phyloP scores from a whole-genome alignment of 106 monocot genomes.

The Acorus gramineus region DNA sequence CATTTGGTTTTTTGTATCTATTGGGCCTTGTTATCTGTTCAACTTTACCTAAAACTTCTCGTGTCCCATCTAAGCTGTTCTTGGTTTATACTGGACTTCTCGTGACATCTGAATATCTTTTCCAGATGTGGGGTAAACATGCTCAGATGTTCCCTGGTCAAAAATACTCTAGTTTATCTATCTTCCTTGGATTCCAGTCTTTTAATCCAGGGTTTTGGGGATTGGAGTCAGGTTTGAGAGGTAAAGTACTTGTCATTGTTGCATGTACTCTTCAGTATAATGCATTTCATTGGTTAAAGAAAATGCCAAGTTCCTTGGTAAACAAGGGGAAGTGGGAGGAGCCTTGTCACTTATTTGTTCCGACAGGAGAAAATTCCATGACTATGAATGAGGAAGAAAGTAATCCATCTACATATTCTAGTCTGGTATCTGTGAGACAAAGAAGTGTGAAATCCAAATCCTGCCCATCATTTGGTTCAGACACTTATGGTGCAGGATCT shows the following conservation, averaged over 20 bases:
- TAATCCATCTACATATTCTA: slow-evolving; percentile 18
- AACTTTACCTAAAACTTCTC: slow-evolving; percentile 73
- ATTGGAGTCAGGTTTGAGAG: slow-evolving; percentile 81
- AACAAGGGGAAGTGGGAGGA: slow-evolving; percentile 89
- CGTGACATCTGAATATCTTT: slow-evolving; percentile 66
- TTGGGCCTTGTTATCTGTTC: slow-evolving; percentile 73
- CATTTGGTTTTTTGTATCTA: slow-evolving; percentile 77
- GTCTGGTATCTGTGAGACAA: slow-evolving; percentile 15
- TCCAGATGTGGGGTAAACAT: slow-evolving; percentile 82
- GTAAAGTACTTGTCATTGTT: slow-evolving; percentile 75
- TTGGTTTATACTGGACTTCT: slow-evolving; percentile 75
- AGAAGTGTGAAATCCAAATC: slow-evolving; percentile 12
- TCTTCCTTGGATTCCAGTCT: slow-evolving; percentile 59
- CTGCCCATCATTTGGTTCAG: slow-evolving; percentile 24
- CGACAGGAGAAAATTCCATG: slow-evolving; percentile 15
- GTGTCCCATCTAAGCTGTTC: slow-evolving; percentile 75
- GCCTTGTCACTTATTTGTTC: slow-evolving; percentile 79
- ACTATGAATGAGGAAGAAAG: slow-evolving; percentile 10
- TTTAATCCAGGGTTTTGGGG: slow-evolving; percentile 93
- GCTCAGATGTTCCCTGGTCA: slow-evolving; percentile 86
- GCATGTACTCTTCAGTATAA: slow-evolving; percentile 92
- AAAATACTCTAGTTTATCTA: slow-evolving; percentile 34
- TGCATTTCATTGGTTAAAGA: slow-evolving; percentile 75
- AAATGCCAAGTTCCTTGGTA: slow-evolving; percentile 46
- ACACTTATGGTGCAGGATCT: slow-evolving; percentile 16